Percentiles rank a stretch among this genome's conserved stretches.
phyloP scores from a whole-genome alignment of 2,329 filamentous ascomycete species.

The Blastomyces silverae region DNA sequence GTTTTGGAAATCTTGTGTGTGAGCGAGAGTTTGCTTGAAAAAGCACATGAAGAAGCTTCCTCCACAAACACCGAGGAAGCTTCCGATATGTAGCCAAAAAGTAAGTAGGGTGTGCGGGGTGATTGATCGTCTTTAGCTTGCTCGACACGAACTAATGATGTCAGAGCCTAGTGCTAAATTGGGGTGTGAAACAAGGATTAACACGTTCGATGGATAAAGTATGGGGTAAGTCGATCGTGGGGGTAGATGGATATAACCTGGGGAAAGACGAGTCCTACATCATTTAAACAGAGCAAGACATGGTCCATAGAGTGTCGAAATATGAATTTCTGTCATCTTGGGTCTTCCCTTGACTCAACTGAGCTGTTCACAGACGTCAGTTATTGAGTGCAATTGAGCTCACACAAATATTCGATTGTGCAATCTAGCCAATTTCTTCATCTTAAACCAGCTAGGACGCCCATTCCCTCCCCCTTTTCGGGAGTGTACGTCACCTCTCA shows the following conservation, averaged over 20 bases:
- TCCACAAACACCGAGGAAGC: background rate
- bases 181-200: background rate
- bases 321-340: background rate
- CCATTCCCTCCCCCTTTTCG: background rate
- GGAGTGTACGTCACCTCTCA: background rate
- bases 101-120: background rate
- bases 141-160: background rate
- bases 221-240: constrained; percentile 9
- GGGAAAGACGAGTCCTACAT: background rate
- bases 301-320: background rate
- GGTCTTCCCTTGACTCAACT: background rate
- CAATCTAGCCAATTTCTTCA: background rate
- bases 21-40: too few species aligned
- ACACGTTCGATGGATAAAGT: background rate
- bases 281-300: background rate
- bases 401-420: background rate
- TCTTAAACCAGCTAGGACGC: background rate
- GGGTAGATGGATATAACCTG: constrained; percentile 2
- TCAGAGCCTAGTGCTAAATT: background rate
- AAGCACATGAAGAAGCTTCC: constrained; percentile 3
- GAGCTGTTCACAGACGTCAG: background rate
- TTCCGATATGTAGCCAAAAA: background rate
- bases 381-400: background rate
- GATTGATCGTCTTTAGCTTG: background rate
- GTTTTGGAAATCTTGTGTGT: background rate